Conservation (phyloP, 169 alveolate genomes). For the Plasmodium gaboni region DNA sequence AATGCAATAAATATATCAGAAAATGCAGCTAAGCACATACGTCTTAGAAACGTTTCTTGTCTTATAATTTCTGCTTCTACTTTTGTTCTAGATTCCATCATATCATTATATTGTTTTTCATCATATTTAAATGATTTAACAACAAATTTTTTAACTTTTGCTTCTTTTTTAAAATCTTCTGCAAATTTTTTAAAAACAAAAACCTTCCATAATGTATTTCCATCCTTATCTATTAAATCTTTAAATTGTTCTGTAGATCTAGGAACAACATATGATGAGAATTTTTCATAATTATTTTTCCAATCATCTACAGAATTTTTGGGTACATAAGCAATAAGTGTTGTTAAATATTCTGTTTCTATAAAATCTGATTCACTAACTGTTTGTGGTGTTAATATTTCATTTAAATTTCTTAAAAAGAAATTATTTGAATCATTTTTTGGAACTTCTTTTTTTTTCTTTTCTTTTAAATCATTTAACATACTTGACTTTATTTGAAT, state of each 20-base stretch:
- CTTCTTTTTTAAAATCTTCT: constrained; percentile 83
- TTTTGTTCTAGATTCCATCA: constrained; percentile 84
- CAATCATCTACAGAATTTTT: constrained; percentile 83
- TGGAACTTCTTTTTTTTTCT: constrained; percentile 69
- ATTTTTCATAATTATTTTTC: constrained; percentile 81
- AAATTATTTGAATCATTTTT: constrained; percentile 76
- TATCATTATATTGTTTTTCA: constrained; percentile 84
- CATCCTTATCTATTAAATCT: constrained; percentile 83
- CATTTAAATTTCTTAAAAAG: constrained; percentile 85
- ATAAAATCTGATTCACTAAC: constrained; percentile 86
- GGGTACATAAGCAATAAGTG: constrained; percentile 89
- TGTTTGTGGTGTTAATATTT: constrained; percentile 89
- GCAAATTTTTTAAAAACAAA: constrained; percentile 84
- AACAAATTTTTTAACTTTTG: constrained; percentile 82
- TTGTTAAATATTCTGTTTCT: constrained; percentile 88
- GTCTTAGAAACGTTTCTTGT: constrained; percentile 89
- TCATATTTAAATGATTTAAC: constrained; percentile 89
- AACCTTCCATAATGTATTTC: constrained; percentile 87
- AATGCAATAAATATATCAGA: constrained; percentile 91
- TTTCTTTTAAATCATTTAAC: constrained; percentile 87
- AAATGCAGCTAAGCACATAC: constrained; percentile 90
- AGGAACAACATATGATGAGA: constrained; percentile 89
- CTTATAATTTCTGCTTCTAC: constrained; percentile 89
- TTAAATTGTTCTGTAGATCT: constrained; percentile 84
- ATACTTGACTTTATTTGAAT: constrained; percentile 87